Conservation (phyloP, 257 asterid genomes). For the Solanum pennellii region DNA sequence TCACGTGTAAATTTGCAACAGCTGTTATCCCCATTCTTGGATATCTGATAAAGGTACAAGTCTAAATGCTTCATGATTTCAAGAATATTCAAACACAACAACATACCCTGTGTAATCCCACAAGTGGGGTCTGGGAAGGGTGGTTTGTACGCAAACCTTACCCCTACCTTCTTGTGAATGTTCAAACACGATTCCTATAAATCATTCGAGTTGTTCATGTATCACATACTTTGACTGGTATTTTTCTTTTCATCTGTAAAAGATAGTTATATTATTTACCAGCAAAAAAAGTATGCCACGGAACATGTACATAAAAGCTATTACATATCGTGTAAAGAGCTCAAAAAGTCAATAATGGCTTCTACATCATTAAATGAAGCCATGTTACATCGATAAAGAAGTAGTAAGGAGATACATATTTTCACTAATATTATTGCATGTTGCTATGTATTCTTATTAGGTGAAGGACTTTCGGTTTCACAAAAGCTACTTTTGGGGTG, state of each 20-base stretch:
- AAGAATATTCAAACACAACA: not conserved
- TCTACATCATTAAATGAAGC: not conserved
- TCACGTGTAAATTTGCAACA: not conserved
- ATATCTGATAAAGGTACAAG: not conserved
- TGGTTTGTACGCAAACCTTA: not conserved
- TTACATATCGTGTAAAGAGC: not conserved
- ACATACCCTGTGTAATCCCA: not conserved
- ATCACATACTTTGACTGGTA: not conserved
- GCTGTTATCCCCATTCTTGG: not conserved
- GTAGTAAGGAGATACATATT: not conserved
- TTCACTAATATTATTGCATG: not conserved
- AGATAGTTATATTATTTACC: not conserved
- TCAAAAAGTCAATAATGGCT: not conserved
- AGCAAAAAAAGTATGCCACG: not conserved
- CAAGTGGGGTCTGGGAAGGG: not conserved
- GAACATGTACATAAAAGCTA: not conserved
- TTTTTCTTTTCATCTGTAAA: not conserved
- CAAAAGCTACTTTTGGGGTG: slow-evolving; percentile 79
- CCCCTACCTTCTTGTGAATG: not conserved
- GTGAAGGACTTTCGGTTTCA: slow-evolving; percentile 72
- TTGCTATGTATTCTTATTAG: slow-evolving; percentile 24
- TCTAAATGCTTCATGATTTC: not conserved
- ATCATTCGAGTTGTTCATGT: not conserved
- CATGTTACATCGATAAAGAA: not conserved
- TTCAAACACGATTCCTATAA: not conserved